Evolutionary conservation across 345 rosid species (phyloP), one percentile per base, ranked within the genome.

Genomic region (Orychophragmus violaceus): DNA sequence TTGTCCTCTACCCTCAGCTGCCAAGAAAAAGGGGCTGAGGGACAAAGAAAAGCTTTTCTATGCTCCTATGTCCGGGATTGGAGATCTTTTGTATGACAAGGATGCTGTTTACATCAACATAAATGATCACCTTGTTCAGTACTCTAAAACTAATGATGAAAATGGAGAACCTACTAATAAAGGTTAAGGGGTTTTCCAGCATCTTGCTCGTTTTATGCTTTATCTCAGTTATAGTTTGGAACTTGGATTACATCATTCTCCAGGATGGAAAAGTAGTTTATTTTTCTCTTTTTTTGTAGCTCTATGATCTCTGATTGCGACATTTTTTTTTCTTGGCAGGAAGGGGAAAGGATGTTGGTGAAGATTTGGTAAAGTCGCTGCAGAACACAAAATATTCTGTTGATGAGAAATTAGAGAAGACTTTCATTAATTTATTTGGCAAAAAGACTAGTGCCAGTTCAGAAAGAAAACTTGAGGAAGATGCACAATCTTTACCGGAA

Each of bases 31-130:
- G 76, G 90, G 92, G 16, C 79, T 94, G 68, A 84, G 89, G 18
- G 97, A 90, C 82, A 94, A 78, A 78, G 99, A 94, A 69, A 90
- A 85, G 66, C 82, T 88, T 53, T 83, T 88, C 77, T 82, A 94
- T 82, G 99, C 95, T 51, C 99, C 99, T 24, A 90, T 94, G 99
- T 88, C 97, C 25, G 96, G 99, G 48, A 79, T 90, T 69, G 99
- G 99, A 50, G 99, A 94, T 69, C 87, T 94, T 60, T 62, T 90
- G 45, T 94, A 90, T 77, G 97, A 94, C 75, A 90, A 90, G 69
- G 99, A 94, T 83, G 99, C 99, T 17, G 92, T 94, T 76, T 94
- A 90, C 80, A 90, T 90, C 73, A 83, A 88, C 78, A 85, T 90
- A 66, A 90, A 90, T 66, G 96, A 90, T 45, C 96, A 88, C 65